Evolutionary conservation across 169 alveolate genomes (phyloP).

Genomic region (Plasmodium chabaudi): DNA sequence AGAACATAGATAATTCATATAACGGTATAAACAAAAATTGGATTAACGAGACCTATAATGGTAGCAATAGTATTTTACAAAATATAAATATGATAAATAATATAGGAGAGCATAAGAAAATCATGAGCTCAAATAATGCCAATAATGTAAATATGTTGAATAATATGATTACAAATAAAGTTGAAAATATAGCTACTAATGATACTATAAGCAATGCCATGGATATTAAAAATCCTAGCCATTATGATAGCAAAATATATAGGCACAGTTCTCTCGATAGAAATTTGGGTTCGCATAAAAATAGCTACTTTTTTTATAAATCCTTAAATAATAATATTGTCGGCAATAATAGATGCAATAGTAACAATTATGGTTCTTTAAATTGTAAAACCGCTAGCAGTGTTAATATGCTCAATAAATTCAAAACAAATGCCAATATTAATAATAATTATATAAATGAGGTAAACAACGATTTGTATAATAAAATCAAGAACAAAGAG

Average conservation of each 20-base stretch:
- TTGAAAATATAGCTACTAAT: not conserved
- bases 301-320: slow-evolving; percentile 22
- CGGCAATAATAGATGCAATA: not conserved
- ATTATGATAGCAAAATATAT: not conserved
- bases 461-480: not conserved
- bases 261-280: not conserved
- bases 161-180: slow-evolving; percentile 15
- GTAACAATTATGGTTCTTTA: not conserved
- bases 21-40: too few species aligned
- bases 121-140: not conserved
- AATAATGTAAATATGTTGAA: slow-evolving; percentile 13
- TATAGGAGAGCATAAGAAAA: not conserved
- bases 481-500: slow-evolving; percentile 14
- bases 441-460: not conserved
- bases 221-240: not conserved
- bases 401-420: too few species aligned
- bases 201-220: not conserved
- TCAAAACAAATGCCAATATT: too few species aligned
- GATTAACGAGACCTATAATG: too few species aligned
- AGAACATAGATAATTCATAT: too few species aligned
- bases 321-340: not conserved
- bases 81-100: not conserved
- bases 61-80: too few species aligned
- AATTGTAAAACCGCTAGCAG: too few species aligned
- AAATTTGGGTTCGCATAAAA: slow-evolving; percentile 2